A percentile compares a stretch with the other conserved stretches of the same genome.
phyloP scores from a whole-genome alignment of 1,139 yeast species.

The Groenewaldozyma sp. region DNA sequence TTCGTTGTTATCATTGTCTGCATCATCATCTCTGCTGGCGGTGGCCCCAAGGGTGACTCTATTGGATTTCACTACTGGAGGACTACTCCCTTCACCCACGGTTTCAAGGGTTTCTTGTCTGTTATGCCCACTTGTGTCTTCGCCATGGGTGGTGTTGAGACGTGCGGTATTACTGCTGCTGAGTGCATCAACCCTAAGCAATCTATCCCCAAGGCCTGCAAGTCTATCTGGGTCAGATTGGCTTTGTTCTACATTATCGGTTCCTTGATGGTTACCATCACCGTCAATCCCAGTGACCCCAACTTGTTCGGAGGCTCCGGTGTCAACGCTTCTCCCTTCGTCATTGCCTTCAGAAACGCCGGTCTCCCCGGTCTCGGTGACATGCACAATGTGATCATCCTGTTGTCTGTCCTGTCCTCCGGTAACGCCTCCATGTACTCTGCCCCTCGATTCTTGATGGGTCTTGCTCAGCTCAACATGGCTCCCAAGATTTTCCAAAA shows the following conservation, averaged over 20 bases:
- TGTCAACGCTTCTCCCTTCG: slow-evolving; percentile 72
- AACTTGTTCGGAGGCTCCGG: slow-evolving; percentile 36
- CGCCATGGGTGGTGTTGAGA: slow-evolving; percentile 59
- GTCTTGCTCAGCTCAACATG: slow-evolving; percentile 46
- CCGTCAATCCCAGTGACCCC: slow-evolving; percentile 63
- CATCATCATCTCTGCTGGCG: slow-evolving; percentile 55
- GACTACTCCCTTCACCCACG: slow-evolving; percentile 13
- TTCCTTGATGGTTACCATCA: slow-evolving; percentile 61
- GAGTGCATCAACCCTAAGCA: slow-evolving; percentile 70
- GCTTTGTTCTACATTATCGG: slow-evolving; percentile 58
- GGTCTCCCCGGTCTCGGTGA: slow-evolving; percentile 59
- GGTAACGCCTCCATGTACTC: slow-evolving; percentile 64
- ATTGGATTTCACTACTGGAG: slow-evolving; percentile 13
- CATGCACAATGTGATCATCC: slow-evolving; percentile 50
- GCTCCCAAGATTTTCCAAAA: slow-evolving; percentile 38
- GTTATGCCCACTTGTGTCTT: slow-evolving; percentile 48
- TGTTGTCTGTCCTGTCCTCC: slow-evolving; percentile 60
- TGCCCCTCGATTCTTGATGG: slow-evolving; percentile 46
- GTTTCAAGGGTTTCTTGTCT: slow-evolving; percentile 12
- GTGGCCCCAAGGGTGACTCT: slow-evolving; percentile 28
- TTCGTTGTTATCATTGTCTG: slow-evolving; percentile 34
- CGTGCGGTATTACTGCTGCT: slow-evolving; percentile 64
- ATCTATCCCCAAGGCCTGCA: slow-evolving; percentile 70
- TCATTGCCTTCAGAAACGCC: slow-evolving; percentile 51
- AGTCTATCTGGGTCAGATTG: slow-evolving; percentile 67